Base-by-base conservation (phyloP, 176 grass and related monocot species). In the Bonia amplexicaulis region DNA sequence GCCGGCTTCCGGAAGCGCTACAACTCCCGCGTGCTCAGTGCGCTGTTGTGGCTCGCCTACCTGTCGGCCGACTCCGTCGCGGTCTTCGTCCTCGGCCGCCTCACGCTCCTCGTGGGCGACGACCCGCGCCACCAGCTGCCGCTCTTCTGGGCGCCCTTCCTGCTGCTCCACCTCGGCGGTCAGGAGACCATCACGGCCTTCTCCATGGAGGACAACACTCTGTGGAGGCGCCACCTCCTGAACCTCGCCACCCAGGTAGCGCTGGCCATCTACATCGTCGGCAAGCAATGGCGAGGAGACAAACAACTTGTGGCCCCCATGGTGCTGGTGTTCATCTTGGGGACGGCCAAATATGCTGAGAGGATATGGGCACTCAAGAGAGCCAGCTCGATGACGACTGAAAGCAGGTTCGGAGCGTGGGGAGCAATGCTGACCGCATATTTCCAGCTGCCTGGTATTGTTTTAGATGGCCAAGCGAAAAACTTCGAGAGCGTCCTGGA, bases 121-220 rank as follows among this genome's bases (percentile, higher is more conserved):
- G 73, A 76, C 11, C 0, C 3, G 17, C 39, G 26, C 7, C 53
- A 71, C 59, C 73, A 70, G 16, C 40, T 91, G 37, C 17, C 57
- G 33, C 41, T 83, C 52, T 78, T 88, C 29, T 92, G 90, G 90
- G 82, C 86, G 1, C 90, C 90, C 5, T 88, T 91, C 54, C 82
- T 92, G 23, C 41, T 92, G 47, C 82, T 92, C 42, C 90, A 92
- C 35, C 90, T 92, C 2, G 77, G 86, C 2, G 90, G 90, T 3
- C 90, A 78, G 9, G 90, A 92, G 39, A 88, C 77, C 8, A 86
- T 89, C 17, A 83, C 86, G 0, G 74, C 90, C 7, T 92, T 78
- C 52, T 88, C 86, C 22, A 74, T 86, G 17, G 82, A 92, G 63
- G 86, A 92, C 11, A 88, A 72, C 4, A 44, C 77, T 9, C 66